These are phyloP conservation scores for Fusarium cyanostomum DNA, from an alignment of 2,329 filamentous ascomycete species.

Conservation along the genomic window DNA sequence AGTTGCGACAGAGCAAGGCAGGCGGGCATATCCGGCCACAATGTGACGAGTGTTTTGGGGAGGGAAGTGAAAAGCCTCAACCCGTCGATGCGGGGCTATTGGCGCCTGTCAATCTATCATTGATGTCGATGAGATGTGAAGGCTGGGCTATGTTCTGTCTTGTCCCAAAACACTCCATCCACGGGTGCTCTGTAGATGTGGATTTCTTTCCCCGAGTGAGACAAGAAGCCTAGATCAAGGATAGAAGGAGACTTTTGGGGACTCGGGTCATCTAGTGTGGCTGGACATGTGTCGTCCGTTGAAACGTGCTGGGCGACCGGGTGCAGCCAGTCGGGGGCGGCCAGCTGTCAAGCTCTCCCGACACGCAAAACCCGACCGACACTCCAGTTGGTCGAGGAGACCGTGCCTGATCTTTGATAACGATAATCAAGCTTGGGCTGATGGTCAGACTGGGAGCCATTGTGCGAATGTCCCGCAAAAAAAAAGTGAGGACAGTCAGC, in stretches of 20 bases:
- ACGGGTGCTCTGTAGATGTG: constrained; percentile 17
- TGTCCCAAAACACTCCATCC: constrained; percentile 20
- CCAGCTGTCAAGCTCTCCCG: constrained; percentile 46
- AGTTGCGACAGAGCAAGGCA: constrained; percentile 8
- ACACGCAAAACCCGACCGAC: constrained; percentile 32
- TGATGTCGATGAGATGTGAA: constrained; percentile 10
- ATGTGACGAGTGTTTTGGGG: constrained; percentile 14
- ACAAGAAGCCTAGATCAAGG: constrained; percentile 34
- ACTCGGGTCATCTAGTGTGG: constrained; percentile 41
- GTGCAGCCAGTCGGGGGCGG: constrained; percentile 44
- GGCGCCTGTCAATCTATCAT: constrained; percentile 18
- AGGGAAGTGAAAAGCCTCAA: constrained; percentile 10
- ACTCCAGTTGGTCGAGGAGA: constrained; percentile 26
- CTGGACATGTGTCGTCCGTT: constrained; percentile 51
- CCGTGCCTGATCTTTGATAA: constrained; percentile 32
- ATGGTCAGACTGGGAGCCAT: constrained; percentile 30
- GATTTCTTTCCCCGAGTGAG: constrained; percentile 24
- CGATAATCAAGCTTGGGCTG: constrained; percentile 24
- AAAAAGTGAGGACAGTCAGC: constrained; percentile 9
- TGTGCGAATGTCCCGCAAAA: constrained; percentile 14
- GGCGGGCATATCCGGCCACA: constrained; percentile 30
- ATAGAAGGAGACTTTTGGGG: constrained; percentile 29
- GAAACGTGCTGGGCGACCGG: constrained; percentile 47
- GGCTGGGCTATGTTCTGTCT: constrained; percentile 33
- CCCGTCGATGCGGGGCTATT: constrained; percentile 14